Base-by-base conservation (phyloP, 306 rosid species). In the Rubus parviflorus region DNA sequence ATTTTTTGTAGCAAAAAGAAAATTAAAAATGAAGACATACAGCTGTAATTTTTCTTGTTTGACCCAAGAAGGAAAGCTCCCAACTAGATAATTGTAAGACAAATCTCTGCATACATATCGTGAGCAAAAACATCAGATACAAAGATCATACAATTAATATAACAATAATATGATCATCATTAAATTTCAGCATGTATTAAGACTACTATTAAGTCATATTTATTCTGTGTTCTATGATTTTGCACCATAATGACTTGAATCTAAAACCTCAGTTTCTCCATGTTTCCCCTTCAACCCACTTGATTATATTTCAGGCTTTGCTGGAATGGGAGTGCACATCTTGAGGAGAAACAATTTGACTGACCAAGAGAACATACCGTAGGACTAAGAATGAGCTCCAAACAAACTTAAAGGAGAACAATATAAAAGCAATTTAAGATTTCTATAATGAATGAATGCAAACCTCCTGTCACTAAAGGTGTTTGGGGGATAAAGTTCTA, bases 61-160 rank as follows among this genome's bases (percentile, higher is more conserved):
- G 70, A 81, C 84, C 97, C 98, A 94, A 67, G 96, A 79, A 58
- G 98, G 98, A 71, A 94, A 35, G 75, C 81, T 84, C 67, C 98
- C 98, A 3, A 79, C 49, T 77, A 91, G 80, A 73, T 83, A 60
- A 78, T 94, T 94, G 92, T 94, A 91, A 11, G 96, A 94, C 75
- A 91, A 70, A 83, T 94, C 98, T 79, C 98, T 94, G 89, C 88
- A 82, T 83, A 56, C 40, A 81, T 65, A 76, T 64, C 68, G 81
- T 43, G 8, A 19, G 4, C 25, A 45, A 16, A 16, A 65, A 68
- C 23, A 58, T 63, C 12, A 70, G 62, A 62, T 43, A 38, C 35
- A 52, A 35, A 57, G 10, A 70, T 52, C 70, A 72, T 41, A 16
- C 38, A 49, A 0, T 48, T 35, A 60, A 71, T 2, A 60, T 14